phyloP scores from a whole-genome alignment of 768 basidiomycete genomes.

The Lactarius trivialis region DNA sequence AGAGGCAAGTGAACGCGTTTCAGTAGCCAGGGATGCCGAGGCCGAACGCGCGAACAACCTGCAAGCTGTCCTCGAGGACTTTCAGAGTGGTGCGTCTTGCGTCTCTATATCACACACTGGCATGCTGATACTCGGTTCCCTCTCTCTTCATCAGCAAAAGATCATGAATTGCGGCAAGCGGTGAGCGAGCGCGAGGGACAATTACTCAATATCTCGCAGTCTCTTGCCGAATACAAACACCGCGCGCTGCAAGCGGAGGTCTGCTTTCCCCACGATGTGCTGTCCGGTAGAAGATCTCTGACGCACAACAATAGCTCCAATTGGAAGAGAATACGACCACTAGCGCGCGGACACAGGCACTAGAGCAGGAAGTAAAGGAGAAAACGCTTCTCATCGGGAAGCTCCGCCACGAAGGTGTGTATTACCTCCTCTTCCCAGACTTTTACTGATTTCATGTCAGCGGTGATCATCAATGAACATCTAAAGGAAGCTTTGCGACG shows the following conservation, averaged over 20 bases:
- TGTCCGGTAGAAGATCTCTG: background rate
- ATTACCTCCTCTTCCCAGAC: background rate
- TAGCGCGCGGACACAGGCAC: slow-evolving; percentile 55
- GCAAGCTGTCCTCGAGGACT: slow-evolving; percentile 91
- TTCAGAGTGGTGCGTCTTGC: slow-evolving; percentile 68
- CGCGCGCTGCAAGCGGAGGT: slow-evolving; percentile 87
- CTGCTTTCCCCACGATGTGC: slow-evolving; percentile 20
- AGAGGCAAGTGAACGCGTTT: slow-evolving; percentile 50
- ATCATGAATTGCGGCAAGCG: slow-evolving; percentile 81
- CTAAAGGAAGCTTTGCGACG: slow-evolving; percentile 96
- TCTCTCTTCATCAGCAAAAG: slow-evolving; percentile 55
- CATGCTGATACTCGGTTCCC: slow-evolving; percentile 17
- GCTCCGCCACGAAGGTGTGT: slow-evolving; percentile 84
- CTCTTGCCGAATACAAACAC: slow-evolving; percentile 85
- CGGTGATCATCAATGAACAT: slow-evolving; percentile 96
- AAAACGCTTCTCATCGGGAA: slow-evolving; percentile 95
- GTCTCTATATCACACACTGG: background rate
- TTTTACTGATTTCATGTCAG: slow-evolving; percentile 35
- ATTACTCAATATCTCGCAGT: slow-evolving; percentile 59
- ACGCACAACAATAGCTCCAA: slow-evolving; percentile 45
- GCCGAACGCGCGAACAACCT: slow-evolving; percentile 74
- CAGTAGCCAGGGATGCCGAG: slow-evolving; percentile 55
- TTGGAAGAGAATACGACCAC: slow-evolving; percentile 68
- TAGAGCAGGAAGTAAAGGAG: slow-evolving; percentile 91
- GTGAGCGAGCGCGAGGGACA: slow-evolving; percentile 77